Percentiles rank a stretch among this genome's conserved stretches.
Evolutionary conservation across 1,139 yeast genomes (phyloP).

Genomic region (Kurtzmaniella natalensis): DNA sequence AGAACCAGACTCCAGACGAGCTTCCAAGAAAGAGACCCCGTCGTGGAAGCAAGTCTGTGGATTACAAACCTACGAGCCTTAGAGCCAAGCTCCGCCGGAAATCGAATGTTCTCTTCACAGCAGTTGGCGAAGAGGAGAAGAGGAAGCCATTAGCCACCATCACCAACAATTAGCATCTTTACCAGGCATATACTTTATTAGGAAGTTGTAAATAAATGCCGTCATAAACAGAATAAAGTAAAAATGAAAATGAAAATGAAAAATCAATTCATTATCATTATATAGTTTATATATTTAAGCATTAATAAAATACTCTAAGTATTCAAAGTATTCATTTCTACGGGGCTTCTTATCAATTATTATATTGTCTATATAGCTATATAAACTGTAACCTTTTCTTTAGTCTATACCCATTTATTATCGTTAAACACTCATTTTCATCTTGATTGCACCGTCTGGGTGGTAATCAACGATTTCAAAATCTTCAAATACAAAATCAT

Average conservation of each 20-base stretch:
- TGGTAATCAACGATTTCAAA: conserved; percentile 74
- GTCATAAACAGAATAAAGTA: too few relatives aligned
- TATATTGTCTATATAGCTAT: background rate
- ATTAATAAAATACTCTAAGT: too few relatives aligned
- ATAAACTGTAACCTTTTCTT: conserved; percentile 1
- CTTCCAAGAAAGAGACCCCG: conserved; percentile 12
- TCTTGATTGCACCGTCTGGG: conserved; percentile 79
- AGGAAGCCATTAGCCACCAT: conserved; percentile 18
- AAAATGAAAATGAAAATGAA: too few relatives aligned
- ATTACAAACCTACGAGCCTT: conserved; percentile 66
- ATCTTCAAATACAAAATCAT: conserved; percentile 85
- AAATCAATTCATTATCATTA: too few relatives aligned
- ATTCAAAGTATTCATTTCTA: conserved; percentile 2
- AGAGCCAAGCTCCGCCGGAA: conserved; percentile 67
- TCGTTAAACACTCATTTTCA: conserved; percentile 69
- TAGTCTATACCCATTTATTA: background rate
- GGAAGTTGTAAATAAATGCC: too few relatives aligned
- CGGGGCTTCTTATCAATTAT: too few relatives aligned
- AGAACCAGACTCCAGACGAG: conserved; percentile 6
- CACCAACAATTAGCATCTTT: too few relatives aligned
- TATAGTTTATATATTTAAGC: too few relatives aligned
- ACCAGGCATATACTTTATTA: too few relatives aligned
- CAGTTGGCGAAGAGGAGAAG: conserved; percentile 27
- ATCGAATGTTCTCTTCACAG: conserved; percentile 56
- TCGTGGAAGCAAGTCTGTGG: conserved; percentile 50